These are phyloP conservation scores for Pseudogymnoascus sp. DNA, from an alignment of 2,329 filamentous ascomycete species.

Conservation along the genomic window DNA sequence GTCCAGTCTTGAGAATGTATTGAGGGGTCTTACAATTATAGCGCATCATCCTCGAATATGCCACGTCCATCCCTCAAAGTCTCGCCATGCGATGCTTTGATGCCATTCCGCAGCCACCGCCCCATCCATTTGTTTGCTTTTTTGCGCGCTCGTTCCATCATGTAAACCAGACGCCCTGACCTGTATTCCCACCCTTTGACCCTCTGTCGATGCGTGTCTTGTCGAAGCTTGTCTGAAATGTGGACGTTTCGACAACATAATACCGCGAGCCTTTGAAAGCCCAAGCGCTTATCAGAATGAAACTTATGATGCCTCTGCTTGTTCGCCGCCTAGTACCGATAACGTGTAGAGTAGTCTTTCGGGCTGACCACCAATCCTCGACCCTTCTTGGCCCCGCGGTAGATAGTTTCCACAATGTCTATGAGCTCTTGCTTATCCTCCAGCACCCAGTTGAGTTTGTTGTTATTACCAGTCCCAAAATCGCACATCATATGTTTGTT, in stretches of 20 bases:
- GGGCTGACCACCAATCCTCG: slow-evolving; percentile 92
- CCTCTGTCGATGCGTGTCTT: neutral
- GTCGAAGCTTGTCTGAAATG: neutral
- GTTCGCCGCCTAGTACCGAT: slow-evolving; percentile 46
- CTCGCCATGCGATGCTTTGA: neutral
- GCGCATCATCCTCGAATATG: neutral
- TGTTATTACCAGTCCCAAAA: slow-evolving; percentile 97
- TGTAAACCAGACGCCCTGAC: neutral
- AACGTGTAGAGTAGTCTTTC: slow-evolving; percentile 71
- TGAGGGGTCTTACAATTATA: slow-evolving; percentile 3
- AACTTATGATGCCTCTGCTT: neutral
- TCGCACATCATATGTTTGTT: slow-evolving; percentile 99
- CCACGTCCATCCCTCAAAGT: neutral
- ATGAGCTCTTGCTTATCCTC: slow-evolving; percentile 98
- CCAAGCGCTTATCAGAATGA: neutral
- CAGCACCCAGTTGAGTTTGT: slow-evolving; percentile 92
- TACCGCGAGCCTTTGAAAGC: neutral
- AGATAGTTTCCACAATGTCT: slow-evolving; percentile 97
- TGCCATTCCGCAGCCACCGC: neutral
- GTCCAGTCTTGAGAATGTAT: neutral
- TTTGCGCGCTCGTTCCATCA: neutral
- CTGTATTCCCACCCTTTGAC: neutral
- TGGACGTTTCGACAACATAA: neutral
- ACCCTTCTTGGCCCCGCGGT: slow-evolving; percentile 96
- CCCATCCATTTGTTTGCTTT: neutral